phyloP scores from a whole-genome alignment of 441 rosid genomes.

The Codiaeum variegatum region DNA sequence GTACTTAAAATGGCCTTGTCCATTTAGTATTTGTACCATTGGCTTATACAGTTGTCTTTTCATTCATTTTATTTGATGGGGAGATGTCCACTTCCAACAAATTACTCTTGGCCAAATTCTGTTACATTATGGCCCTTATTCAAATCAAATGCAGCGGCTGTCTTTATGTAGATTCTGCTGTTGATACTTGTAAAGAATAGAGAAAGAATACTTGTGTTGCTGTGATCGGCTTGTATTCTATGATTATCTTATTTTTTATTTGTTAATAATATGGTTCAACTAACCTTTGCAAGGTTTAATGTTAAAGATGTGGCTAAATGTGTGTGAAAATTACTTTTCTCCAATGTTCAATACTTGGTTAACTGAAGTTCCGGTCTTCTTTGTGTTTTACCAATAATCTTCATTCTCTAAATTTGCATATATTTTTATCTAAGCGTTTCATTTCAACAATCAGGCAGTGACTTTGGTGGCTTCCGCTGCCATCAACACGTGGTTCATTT shows the following conservation, averaged over 20 bases:
- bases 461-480: conserved; percentile 59
- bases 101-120: too few relatives aligned
- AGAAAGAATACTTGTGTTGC: background rate
- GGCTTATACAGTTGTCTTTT: too few relatives aligned
- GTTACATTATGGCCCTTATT: too few relatives aligned
- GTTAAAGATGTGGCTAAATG: background rate
- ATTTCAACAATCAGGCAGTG: conserved; percentile 38
- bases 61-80: too few relatives aligned
- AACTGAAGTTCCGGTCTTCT: background rate
- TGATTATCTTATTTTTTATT: background rate
- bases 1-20: too few relatives aligned
- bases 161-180: background rate
- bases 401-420: background rate
- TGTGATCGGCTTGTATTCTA: background rate
- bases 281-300: background rate
- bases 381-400: background rate
- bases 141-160: too few relatives aligned
- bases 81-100: too few relatives aligned
- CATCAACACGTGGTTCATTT: conserved; percentile 55
- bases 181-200: background rate
- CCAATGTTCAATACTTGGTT: background rate
- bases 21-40: too few relatives aligned
- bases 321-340: background rate
- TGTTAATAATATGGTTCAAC: background rate
- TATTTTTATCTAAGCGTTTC: conserved; percentile 19